Percentiles rank a stretch among this genome's conserved stretches.
Evolutionary conservation across 495 filamentous ascomycete species (phyloP).

Genomic region (Talaromyces proteolyticus): DNA sequence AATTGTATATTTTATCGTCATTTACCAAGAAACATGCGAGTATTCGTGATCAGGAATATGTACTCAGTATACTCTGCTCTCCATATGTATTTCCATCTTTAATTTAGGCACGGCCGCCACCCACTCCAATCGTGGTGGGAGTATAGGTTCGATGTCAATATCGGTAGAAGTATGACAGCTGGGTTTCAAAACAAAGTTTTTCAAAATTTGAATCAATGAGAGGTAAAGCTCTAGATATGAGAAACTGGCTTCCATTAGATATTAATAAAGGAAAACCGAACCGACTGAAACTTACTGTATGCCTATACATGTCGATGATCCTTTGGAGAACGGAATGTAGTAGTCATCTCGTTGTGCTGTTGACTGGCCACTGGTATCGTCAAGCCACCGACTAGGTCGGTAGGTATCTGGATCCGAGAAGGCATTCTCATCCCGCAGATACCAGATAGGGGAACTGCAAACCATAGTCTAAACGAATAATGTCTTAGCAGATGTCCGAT

Average conservation of each 20-base stretch:
- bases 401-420: not conserved
- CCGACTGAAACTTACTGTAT: not conserved
- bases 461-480: not conserved
- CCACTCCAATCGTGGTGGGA: not conserved
- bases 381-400: not conserved
- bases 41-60: too few species aligned
- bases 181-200: not conserved
- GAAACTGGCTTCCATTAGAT: not conserved
- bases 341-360: not conserved
- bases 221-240: not conserved
- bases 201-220: not conserved
- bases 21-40: too few species aligned
- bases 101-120: not conserved
- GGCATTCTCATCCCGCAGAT: not conserved
- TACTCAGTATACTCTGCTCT: too few species aligned
- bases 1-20: too few species aligned
- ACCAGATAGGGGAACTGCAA: not conserved
- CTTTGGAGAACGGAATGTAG: not conserved
- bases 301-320: not conserved
- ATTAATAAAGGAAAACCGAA: not conserved
- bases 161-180: not conserved
- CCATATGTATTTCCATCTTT: too few species aligned
- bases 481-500: not conserved
- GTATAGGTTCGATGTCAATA: not conserved
- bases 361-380: too few species aligned